A percentile compares a stretch with the other conserved stretches of the same genome.
phyloP scores from a whole-genome alignment of 805 yeast species.

The Candida ovalis region DNA sequence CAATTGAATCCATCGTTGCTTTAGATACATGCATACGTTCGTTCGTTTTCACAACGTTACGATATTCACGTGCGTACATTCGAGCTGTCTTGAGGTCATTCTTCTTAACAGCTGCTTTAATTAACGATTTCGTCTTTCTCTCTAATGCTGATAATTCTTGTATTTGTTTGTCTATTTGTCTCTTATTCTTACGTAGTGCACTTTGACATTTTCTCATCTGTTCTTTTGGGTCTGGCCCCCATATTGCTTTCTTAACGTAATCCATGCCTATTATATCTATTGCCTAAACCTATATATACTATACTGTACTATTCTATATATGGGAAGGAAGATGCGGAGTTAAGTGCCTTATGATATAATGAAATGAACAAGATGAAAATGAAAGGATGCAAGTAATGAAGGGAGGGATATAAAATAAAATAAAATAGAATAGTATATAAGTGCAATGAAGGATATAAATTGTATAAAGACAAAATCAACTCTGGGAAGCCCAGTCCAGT shows the following conservation, averaged over 20 bases:
- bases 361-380: too few species aligned
- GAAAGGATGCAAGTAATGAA: too few species aligned
- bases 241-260: conserved; percentile 76
- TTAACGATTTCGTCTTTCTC: conserved; percentile 72
- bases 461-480: too few species aligned
- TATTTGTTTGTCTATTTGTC: conserved; percentile 81
- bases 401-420: too few species aligned
- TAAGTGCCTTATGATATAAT: too few species aligned
- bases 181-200: conserved; percentile 74
- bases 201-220: conserved; percentile 77
- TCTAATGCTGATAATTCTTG: conserved; percentile 54
- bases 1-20: conserved; percentile 81
- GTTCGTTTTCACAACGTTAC: conserved; percentile 69
- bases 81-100: conserved; percentile 73
- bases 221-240: conserved; percentile 97
- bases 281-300: too few species aligned
- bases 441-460: too few species aligned
- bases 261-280: conserved; percentile 50
- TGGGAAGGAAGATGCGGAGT: too few species aligned
- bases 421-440: too few species aligned
- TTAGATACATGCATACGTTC: conserved; percentile 71
- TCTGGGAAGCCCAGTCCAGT: too few species aligned
- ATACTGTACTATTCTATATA: too few species aligned
- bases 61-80: conserved; percentile 77
- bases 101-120: conserved; percentile 70